phyloP scores from a whole-genome alignment of 2,329 filamentous ascomycete species.

The Fusarium proliferatum region DNA sequence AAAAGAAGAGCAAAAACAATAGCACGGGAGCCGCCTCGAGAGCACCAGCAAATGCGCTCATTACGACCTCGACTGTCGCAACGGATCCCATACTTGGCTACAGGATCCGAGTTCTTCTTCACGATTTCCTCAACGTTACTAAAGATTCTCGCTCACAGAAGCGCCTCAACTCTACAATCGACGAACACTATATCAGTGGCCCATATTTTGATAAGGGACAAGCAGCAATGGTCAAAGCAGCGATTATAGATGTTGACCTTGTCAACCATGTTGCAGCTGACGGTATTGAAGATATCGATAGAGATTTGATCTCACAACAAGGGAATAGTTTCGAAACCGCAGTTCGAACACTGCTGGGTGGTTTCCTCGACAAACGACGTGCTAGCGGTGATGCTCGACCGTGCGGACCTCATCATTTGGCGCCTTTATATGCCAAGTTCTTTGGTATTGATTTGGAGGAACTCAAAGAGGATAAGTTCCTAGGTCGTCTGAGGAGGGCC shows the following conservation, averaged over 20 bases:
- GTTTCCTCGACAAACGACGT: not conserved
- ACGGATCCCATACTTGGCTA: not conserved
- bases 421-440: not conserved
- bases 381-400: slow-evolving; percentile 8
- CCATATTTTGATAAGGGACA: slow-evolving; percentile 2
- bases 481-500: not conserved
- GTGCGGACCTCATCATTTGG: slow-evolving; percentile 8
- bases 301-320: not conserved
- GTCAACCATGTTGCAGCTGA: not conserved
- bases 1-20: not conserved
- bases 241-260: not conserved
- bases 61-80: not conserved
- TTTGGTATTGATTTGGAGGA: slow-evolving; percentile 3
- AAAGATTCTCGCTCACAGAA: not conserved
- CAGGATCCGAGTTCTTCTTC: slow-evolving; percentile 5
- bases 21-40: not conserved
- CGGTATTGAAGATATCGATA: not conserved
- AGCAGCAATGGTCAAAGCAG: not conserved
- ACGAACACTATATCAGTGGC: not conserved
- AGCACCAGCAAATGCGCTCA: not conserved
- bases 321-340: not conserved
- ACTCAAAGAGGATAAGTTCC: not conserved
- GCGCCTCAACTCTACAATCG: not conserved
- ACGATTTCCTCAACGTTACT: not conserved
- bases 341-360: not conserved